phyloP scores from a whole-genome alignment of 1,284 basidiomycete genomes.

The Cryptococcus sp. region DNA sequence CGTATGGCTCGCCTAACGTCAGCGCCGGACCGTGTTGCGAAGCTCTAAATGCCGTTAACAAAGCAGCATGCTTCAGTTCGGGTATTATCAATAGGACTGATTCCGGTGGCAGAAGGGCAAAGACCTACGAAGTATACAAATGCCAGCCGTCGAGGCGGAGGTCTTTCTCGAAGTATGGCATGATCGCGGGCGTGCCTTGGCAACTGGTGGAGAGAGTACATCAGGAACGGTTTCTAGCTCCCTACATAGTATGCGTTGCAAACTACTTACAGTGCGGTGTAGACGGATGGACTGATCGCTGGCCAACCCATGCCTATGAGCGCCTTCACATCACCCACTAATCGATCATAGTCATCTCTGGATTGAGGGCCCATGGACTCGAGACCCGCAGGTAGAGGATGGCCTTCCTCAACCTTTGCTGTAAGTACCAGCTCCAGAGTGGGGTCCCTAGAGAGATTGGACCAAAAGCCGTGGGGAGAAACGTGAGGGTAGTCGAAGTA shows the following conservation, averaged over 20 bases:
- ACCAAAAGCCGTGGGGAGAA: conserved; percentile 16
- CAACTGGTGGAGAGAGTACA: conserved; percentile 10
- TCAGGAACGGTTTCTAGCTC: no score
- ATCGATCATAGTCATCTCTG: conserved; percentile 15
- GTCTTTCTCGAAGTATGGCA: conserved; percentile 20
- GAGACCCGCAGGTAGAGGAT: conserved; percentile 21
- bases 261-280: conserved; percentile 27
- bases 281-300: conserved; percentile 26
- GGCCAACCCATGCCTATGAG: conserved; percentile 27
- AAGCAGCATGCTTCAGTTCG: no score
- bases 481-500: conserved; percentile 1
- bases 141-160: conserved; percentile 19
- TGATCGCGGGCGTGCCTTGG: conserved; percentile 28
- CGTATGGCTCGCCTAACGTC: conserved; percentile 24
- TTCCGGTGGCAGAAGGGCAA: background rate
- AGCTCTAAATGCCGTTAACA: background rate
- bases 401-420: conserved; percentile 12
- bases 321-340: conserved; percentile 19
- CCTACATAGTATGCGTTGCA: no score
- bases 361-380: conserved; percentile 9
- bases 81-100: no score
- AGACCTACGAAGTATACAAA: conserved; percentile 9
- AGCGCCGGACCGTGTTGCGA: conserved; percentile 28
- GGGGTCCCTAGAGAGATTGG: conserved; percentile 2
- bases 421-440: conserved; percentile 19